Evolutionary conservation across 306 rosid species (phyloP).

Genomic region (Cicer chorassanicum): DNA sequence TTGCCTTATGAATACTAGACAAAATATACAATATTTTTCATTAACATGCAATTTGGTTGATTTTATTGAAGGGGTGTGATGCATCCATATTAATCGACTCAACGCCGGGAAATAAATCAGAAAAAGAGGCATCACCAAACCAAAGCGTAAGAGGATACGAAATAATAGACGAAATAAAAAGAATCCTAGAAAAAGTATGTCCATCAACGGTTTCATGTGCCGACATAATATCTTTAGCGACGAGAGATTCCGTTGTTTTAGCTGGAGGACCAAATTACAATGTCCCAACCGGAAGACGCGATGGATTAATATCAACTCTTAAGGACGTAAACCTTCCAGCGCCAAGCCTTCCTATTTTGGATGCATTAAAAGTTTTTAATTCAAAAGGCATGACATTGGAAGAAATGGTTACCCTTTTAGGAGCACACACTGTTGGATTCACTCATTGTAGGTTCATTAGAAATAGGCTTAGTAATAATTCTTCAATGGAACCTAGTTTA

Average conservation of each 20-base stretch:
- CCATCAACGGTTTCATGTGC: constrained; percentile 67
- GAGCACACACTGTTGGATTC: constrained; percentile 68
- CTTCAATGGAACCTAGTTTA: constrained; percentile 52
- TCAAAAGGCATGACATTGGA: constrained; percentile 45
- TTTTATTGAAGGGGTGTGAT: constrained; percentile 51
- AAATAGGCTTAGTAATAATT: constrained; percentile 47
- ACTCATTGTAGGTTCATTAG: constrained; percentile 56
- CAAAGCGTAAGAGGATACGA: constrained; percentile 53
- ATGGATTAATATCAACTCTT: constrained; percentile 44
- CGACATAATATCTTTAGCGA: constrained; percentile 63
- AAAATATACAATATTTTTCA: no score
- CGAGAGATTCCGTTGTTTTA: constrained; percentile 55
- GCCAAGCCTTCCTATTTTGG: constrained; percentile 43
- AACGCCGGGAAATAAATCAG: constrained; percentile 21
- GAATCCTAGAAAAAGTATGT: constrained; percentile 50
- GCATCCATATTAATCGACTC: constrained; percentile 69
- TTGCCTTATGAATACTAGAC: no score
- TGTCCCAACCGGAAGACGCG: constrained; percentile 56
- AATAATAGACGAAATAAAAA: constrained; percentile 57
- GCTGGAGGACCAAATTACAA: constrained; percentile 60
- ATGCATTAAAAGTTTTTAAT: constrained; percentile 33
- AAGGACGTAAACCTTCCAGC: constrained; percentile 48
- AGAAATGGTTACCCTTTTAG: constrained; percentile 69
- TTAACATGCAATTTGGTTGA: no score
- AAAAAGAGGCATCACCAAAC: constrained; percentile 55